A percentile compares a stretch with the other conserved stretches of the same genome.
Conservation (phyloP, 805 yeast species). For the Millerozyma miso region DNA sequence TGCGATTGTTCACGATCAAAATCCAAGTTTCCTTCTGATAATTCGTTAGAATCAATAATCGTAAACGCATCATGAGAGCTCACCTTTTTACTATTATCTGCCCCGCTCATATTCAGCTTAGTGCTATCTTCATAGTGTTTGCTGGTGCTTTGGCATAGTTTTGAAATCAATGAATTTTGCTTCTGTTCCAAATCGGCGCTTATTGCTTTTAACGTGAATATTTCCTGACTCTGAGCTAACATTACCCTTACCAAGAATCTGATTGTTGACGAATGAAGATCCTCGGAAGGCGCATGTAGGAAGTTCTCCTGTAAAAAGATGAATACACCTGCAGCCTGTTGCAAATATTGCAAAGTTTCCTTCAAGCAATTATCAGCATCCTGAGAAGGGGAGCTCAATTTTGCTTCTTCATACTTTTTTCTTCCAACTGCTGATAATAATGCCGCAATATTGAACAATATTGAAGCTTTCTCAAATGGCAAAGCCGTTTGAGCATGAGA, state of each 20-base stretch:
- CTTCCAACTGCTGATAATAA: conserved; percentile 49
- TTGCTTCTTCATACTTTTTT: conserved; percentile 24
- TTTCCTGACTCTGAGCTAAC: conserved; percentile 88
- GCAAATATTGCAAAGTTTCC: conserved; percentile 54
- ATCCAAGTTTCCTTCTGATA: conserved; percentile 15
- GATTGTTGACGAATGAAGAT: conserved; percentile 65
- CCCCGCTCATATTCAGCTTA: conserved; percentile 33
- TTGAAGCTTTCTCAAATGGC: conserved; percentile 86
- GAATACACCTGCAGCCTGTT: conserved; percentile 76
- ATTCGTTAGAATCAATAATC: conserved; percentile 20
- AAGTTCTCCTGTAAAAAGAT: conserved; percentile 73
- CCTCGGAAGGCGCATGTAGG: conserved; percentile 82
- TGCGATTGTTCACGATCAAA: conserved; percentile 14
- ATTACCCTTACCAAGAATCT: conserved; percentile 59
- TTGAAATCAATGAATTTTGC: conserved; percentile 71
- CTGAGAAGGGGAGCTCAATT: conserved; percentile 19
- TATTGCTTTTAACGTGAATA: conserved; percentile 62
- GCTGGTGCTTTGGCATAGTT: conserved; percentile 63
- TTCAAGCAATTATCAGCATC: conserved; percentile 47
- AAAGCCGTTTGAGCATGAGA: conserved; percentile 68
- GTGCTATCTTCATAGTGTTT: conserved; percentile 50
- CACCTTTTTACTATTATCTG: conserved; percentile 9
- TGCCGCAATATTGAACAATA: conserved; percentile 75
- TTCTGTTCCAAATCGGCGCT: conserved; percentile 44
- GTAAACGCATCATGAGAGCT: conserved; percentile 12